Conservation (phyloP, 345 rosid genomes). For the Isatis tinctoria region DNA sequence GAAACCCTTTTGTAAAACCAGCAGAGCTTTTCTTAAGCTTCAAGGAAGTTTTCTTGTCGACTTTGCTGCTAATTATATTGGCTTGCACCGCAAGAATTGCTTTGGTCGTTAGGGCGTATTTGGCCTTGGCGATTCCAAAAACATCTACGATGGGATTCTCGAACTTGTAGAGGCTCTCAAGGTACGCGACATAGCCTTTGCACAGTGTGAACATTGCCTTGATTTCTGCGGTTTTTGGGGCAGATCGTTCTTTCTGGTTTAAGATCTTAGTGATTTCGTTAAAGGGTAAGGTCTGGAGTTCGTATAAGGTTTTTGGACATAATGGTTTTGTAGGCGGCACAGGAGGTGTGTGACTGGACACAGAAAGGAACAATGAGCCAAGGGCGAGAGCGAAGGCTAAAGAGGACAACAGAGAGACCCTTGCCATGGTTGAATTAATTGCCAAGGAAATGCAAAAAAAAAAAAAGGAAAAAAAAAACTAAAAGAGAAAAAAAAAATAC, state of each 20-base stretch:
- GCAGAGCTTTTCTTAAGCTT: slow-evolving; percentile 2
- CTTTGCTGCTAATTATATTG: background rate
- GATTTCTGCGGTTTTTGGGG: slow-evolving; percentile 5
- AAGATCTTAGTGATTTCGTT: slow-evolving; percentile 3
- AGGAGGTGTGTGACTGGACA: background rate
- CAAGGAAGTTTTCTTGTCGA: slow-evolving; percentile 3
- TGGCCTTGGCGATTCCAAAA: slow-evolving; percentile 17
- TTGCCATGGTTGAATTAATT: slow-evolving; percentile 24
- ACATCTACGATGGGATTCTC: slow-evolving; percentile 17
- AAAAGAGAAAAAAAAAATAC: background rate
- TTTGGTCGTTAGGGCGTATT: slow-evolving; percentile 3
- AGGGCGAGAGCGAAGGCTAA: slow-evolving; percentile 13
- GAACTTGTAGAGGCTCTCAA: slow-evolving; percentile 12
- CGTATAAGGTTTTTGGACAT: slow-evolving; percentile 12
- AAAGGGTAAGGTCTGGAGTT: slow-evolving; percentile 19
- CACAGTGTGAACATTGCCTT: slow-evolving; percentile 25
- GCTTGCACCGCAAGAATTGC: slow-evolving; percentile 11
- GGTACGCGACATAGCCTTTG: slow-evolving; percentile 21
- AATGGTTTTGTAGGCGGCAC: background rate
- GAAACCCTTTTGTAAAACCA: slow-evolving; percentile 13
- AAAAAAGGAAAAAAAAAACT: too few species aligned
- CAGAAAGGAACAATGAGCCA: slow-evolving; percentile 12
- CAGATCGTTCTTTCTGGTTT: background rate
- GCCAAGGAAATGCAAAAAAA: background rate
- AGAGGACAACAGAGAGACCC: slow-evolving; percentile 17